phyloP scores from a whole-genome alignment of 306 rosid species.

The Ormosia emarginata region DNA sequence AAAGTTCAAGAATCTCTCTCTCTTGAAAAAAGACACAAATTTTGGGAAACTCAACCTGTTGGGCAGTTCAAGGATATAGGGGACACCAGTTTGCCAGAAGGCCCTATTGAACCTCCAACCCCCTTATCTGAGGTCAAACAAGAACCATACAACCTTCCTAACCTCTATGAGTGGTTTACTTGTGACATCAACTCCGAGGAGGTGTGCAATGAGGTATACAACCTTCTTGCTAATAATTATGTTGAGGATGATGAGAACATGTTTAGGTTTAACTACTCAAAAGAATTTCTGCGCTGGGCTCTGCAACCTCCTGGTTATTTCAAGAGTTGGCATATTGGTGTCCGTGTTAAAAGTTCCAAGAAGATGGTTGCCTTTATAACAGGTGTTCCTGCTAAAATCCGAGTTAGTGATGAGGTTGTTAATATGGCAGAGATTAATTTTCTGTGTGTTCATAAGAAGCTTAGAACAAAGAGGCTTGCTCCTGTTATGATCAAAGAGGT shows the following conservation, averaged over 20 bases:
- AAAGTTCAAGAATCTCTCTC: constrained; percentile 79
- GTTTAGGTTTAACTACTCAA: constrained; percentile 90
- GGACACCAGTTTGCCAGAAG: constrained; percentile 66
- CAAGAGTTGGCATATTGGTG: constrained; percentile 90
- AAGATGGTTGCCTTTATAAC: constrained; percentile 94
- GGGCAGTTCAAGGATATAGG: constrained; percentile 90
- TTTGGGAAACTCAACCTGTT: constrained; percentile 98
- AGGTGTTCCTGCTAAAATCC: constrained; percentile 86
- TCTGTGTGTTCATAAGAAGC: constrained; percentile 92
- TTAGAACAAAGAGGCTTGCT: constrained; percentile 93
- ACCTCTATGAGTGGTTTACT: constrained; percentile 80
- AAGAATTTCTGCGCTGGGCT: constrained; percentile 92
- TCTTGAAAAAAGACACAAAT: constrained; percentile 60
- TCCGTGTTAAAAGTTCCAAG: constrained; percentile 78
- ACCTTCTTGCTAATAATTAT: constrained; percentile 76
- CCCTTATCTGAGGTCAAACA: constrained; percentile 80
- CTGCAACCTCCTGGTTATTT: constrained; percentile 87
- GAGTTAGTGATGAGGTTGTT: constrained; percentile 65
- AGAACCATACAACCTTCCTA: constrained; percentile 93
- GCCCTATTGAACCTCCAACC: constrained; percentile 74
- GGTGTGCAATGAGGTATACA: constrained; percentile 72
- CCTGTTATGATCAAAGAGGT: constrained; percentile 99
- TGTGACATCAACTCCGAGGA: constrained; percentile 73
- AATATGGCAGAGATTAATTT: constrained; percentile 93
- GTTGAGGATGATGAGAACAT: constrained; percentile 95